A percentile compares a stretch with the other conserved stretches of the same genome.
Conservation (phyloP, 352 stramenopile genomes). For the Globisporangium orthogonon region DNA sequence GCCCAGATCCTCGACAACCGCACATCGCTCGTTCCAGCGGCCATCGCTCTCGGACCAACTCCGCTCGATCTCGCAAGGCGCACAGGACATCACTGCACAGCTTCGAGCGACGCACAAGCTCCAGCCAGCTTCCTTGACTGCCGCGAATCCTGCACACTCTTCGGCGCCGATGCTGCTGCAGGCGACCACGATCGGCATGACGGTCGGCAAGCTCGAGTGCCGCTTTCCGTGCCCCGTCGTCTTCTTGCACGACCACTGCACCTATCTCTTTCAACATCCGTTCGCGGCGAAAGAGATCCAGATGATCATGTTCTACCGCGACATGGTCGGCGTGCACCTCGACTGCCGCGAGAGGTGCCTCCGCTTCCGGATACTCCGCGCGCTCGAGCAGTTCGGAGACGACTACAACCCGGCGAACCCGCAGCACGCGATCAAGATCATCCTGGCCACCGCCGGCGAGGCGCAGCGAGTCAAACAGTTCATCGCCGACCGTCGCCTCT, state of each 20-base stretch:
- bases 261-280: constrained; percentile 70
- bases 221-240: constrained; percentile 52
- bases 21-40: constrained; percentile 10
- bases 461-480: constrained; percentile 34
- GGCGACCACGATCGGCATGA: constrained; percentile 41
- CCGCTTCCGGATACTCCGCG: constrained; percentile 33
- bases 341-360: constrained; percentile 32
- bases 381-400: constrained; percentile 51
- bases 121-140: constrained; percentile 6
- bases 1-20: neutral
- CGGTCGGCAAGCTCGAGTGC: constrained; percentile 50
- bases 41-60: constrained; percentile 64
- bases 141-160: neutral
- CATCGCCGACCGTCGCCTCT: constrained; percentile 12
- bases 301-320: constrained; percentile 75
- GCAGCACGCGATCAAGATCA: constrained; percentile 49
- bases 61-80: constrained; percentile 41
- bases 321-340: constrained; percentile 50
- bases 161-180: constrained; percentile 16
- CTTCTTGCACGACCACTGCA: constrained; percentile 44
- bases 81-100: constrained; percentile 42
- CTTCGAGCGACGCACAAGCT: constrained; percentile 41
- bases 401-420: constrained; percentile 55
- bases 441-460: constrained; percentile 44
- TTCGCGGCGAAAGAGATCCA: constrained; percentile 56